phyloP scores from a whole-genome alignment of 2,329 filamentous ascomycete species.

The Myriosclerotinia curreyana region DNA sequence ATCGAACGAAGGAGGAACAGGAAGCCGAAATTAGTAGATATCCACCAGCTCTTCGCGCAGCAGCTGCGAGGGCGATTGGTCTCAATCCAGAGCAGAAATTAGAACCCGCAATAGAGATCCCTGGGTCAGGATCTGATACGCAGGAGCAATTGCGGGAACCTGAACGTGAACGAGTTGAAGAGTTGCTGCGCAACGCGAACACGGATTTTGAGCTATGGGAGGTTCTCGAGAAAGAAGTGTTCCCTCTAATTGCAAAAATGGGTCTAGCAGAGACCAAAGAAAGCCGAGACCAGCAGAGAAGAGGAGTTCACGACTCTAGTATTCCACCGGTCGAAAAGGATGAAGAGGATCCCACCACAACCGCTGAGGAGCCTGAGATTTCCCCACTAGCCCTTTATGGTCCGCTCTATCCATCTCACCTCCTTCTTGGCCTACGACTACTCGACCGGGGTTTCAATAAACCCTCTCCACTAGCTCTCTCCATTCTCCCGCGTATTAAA shows the following conservation, averaged over 20 bases:
- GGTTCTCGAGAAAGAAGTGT: conserved; percentile 64
- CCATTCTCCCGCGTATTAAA: conserved; percentile 65
- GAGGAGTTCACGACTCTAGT: background rate
- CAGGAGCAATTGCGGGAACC: conserved; percentile 38
- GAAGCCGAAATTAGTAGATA: conserved; percentile 32
- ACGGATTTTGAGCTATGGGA: conserved; percentile 66
- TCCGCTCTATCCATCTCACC: conserved; percentile 60
- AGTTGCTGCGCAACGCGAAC: conserved; percentile 51
- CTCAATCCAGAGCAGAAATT: conserved; percentile 23
- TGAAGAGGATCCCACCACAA: background rate
- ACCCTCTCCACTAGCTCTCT: conserved; percentile 57
- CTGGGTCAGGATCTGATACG: conserved; percentile 22
- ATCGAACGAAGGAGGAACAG: conserved; percentile 25
- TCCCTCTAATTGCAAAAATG: conserved; percentile 55
- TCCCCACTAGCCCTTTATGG: conserved; percentile 54
- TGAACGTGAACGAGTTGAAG: conserved; percentile 53
- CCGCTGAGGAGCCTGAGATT: conserved; percentile 16
- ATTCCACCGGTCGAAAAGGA: background rate
- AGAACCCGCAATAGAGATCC: conserved; percentile 15
- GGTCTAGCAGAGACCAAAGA: conserved; percentile 45
- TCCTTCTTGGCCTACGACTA: conserved; percentile 55
- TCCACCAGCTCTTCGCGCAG: conserved; percentile 35
- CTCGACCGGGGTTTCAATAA: conserved; percentile 56
- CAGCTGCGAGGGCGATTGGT: conserved; percentile 37
- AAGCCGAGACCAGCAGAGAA: conserved; percentile 4